phyloP scores from a whole-genome alignment of 2,329 filamentous ascomycete species.

The Endoconidiophora laricicola region DNA sequence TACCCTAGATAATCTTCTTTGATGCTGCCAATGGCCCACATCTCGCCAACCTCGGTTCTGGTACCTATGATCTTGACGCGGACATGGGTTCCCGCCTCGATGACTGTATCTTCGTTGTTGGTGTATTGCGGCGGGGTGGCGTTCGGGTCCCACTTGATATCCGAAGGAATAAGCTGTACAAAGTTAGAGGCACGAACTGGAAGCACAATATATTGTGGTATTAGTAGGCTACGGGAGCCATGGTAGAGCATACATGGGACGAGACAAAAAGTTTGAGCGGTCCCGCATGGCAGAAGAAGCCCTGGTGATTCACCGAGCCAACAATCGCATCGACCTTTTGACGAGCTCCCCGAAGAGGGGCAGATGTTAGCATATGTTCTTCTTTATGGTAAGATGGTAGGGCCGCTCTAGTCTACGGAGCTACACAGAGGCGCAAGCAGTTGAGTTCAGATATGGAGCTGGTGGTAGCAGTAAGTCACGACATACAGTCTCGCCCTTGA shows the following conservation, averaged over 20 bases:
- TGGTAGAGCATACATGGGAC: conserved; percentile 47
- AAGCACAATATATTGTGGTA: not conserved
- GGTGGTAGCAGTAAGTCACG: not conserved
- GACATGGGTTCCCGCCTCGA: conserved; percentile 85
- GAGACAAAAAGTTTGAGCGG: conserved; percentile 67
- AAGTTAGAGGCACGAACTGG: conserved; percentile 7
- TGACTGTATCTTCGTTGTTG: conserved; percentile 83
- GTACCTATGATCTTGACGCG: conserved; percentile 90
- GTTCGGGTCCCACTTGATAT: conserved; percentile 89
- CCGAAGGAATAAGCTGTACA: conserved; percentile 66
- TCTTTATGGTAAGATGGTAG: too few relatives aligned
- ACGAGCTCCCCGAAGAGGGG: not conserved
- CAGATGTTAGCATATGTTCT: conserved; percentile 1
- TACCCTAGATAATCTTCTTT: conserved; percentile 65
- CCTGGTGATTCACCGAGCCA: conserved; percentile 75
- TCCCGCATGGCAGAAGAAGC: conserved; percentile 75
- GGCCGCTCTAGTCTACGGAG: too few relatives aligned
- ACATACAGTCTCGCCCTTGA: conserved; percentile 90
- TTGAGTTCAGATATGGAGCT: not conserved
- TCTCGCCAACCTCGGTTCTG: conserved; percentile 80
- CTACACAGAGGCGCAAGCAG: too few relatives aligned
- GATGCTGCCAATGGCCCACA: conserved; percentile 96
- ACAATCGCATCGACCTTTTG: conserved; percentile 80
- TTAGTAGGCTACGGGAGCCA: not conserved
- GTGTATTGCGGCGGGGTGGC: conserved; percentile 94